Percentiles rank a stretch among this genome's conserved stretches.
These are phyloP conservation scores for Ascosphaera acerosa DNA, from an alignment of 2,329 filamentous ascomycete genomes.

Conservation along the genomic window DNA sequence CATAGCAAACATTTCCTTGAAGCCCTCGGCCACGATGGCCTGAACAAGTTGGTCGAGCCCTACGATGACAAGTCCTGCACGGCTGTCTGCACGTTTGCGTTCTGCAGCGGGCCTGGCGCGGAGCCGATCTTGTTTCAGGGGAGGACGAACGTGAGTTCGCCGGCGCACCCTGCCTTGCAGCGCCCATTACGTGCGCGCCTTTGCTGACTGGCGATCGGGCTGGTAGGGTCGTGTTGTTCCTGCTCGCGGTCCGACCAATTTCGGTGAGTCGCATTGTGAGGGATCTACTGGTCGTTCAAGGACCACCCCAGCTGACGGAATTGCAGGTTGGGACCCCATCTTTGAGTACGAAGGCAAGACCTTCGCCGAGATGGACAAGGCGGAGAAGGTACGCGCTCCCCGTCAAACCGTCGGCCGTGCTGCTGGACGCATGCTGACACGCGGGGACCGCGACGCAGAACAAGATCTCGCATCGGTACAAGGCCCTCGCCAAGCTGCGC, in stretches of 20 bases:
- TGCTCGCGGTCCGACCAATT: slow-evolving; percentile 51
- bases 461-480: slow-evolving; percentile 69
- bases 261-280: slow-evolving; percentile 35
- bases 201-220: background rate
- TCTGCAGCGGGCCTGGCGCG: slow-evolving; percentile 60
- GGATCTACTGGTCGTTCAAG: background rate
- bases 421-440: slow-evolving; percentile 1
- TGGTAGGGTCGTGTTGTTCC: slow-evolving; percentile 53
- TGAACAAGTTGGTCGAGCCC: slow-evolving; percentile 72
- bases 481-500: slow-evolving; percentile 67
- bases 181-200: too few species aligned
- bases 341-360: slow-evolving; percentile 88
- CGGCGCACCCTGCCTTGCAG: background rate
- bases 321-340: slow-evolving; percentile 73
- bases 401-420: background rate
- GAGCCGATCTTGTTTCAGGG: slow-evolving; percentile 82
- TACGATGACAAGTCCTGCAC: slow-evolving; percentile 81
- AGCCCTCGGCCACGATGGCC: slow-evolving; percentile 52
- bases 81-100: slow-evolving; percentile 90
- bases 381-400: slow-evolving; percentile 45
- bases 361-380: slow-evolving; percentile 83
- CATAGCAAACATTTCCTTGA: slow-evolving; percentile 81
- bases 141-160: slow-evolving; percentile 57
- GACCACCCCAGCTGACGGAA: slow-evolving; percentile 5
- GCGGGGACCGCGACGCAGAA: slow-evolving; percentile 27